Conservation (phyloP, 108 stramenopile genomes). For the Fragilaria crotonensis region DNA sequence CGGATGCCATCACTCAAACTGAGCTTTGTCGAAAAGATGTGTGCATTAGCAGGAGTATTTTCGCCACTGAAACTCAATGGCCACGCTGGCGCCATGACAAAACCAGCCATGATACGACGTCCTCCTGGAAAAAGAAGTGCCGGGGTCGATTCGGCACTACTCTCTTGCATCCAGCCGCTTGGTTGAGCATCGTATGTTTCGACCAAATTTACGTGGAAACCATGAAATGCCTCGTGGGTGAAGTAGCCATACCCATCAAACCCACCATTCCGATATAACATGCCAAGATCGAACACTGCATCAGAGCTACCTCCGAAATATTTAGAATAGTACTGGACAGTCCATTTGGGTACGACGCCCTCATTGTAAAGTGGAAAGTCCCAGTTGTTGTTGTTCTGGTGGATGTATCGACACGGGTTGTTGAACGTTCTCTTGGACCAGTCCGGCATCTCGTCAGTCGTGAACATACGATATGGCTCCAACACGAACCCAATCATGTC, state of each 20-base stretch:
- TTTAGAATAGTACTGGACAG: neutral
- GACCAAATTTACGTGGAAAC: neutral
- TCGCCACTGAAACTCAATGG: neutral
- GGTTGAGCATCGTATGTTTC: neutral
- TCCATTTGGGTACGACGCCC: neutral
- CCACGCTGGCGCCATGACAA: neutral
- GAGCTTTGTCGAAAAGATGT: neutral
- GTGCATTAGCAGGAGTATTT: neutral
- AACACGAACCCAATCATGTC: neutral
- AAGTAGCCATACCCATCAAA: neutral
- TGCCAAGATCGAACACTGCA: neutral
- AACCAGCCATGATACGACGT: neutral
- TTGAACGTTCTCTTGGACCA: neutral
- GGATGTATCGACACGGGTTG: neutral
- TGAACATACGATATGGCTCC: neutral
- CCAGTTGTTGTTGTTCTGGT: neutral
- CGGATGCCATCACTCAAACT: neutral
- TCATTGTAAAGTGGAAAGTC: neutral
- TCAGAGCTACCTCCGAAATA: neutral
- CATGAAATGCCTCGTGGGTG: neutral
- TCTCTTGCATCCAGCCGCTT: neutral
- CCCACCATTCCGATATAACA: neutral
- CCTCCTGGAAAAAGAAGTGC: neutral
- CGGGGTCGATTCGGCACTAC: neutral
- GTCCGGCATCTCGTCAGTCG: neutral